These are phyloP conservation scores for Lentinula boryana DNA, from an alignment of 768 basidiomycete genomes.

Conservation along the genomic window DNA sequence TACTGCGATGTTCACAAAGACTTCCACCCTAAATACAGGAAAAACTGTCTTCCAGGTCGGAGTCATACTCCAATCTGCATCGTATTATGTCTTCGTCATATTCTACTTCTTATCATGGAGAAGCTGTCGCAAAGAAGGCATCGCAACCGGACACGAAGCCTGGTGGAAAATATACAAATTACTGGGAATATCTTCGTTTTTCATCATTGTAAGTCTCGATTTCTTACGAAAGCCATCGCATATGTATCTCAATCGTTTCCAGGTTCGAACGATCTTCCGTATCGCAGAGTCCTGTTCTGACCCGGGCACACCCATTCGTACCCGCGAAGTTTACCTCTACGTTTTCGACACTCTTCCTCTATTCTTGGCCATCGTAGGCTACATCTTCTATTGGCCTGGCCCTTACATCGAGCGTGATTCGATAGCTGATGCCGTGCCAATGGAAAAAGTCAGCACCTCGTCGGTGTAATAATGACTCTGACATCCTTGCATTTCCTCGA, in stretches of 20 bases:
- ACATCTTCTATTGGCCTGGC: slow-evolving; percentile 21
- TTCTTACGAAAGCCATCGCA: neutral
- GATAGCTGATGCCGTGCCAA: neutral
- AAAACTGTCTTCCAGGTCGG: slow-evolving; percentile 17
- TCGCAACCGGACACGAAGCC: slow-evolving; percentile 5
- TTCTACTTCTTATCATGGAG: slow-evolving; percentile 11
- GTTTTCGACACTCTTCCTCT: slow-evolving; percentile 22
- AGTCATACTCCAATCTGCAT: slow-evolving; percentile 17
- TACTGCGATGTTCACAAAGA: slow-evolving; percentile 12
- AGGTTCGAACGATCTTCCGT: slow-evolving; percentile 26
- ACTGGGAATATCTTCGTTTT: slow-evolving; percentile 18
- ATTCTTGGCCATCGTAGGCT: slow-evolving; percentile 17
- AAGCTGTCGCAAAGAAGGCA: slow-evolving; percentile 9
- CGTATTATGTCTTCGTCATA: slow-evolving; percentile 16
- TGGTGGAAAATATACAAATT: slow-evolving; percentile 17
- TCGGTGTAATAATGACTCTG: neutral
- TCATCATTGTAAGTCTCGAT: slow-evolving; percentile 17
- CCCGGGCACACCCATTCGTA: slow-evolving; percentile 6
- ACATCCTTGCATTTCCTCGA: neutral
- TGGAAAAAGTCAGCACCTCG: neutral
- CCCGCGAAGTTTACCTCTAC: slow-evolving; percentile 19
- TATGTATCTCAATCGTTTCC: neutral
- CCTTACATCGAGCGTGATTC: slow-evolving; percentile 13
- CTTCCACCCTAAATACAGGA: slow-evolving; percentile 6
- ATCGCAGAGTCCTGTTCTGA: slow-evolving; percentile 21